Conservation (phyloP, 352 stramenopile genomes). For the Peronosclerospora sorghi region DNA sequence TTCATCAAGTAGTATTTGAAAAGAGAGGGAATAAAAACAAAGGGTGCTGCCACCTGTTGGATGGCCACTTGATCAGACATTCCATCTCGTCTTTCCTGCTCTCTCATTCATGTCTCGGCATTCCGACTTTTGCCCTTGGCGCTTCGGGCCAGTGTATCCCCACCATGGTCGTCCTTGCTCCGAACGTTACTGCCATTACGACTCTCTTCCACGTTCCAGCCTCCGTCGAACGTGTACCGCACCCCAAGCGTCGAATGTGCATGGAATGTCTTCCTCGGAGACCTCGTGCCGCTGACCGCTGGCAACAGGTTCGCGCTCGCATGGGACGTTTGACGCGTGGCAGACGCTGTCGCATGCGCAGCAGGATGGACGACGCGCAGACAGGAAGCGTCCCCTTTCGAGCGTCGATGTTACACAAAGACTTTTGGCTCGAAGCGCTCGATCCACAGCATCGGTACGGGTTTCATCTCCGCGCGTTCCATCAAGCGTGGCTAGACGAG, state of each 20-base stretch:
- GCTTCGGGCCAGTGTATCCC: too few relatives aligned
- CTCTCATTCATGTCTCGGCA: too few relatives aligned
- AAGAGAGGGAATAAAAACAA: too few relatives aligned
- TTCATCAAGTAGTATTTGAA: too few relatives aligned
- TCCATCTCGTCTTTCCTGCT: too few relatives aligned
- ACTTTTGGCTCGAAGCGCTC: constrained; percentile 69
- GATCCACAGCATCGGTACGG: constrained; percentile 67
- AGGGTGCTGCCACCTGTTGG: too few relatives aligned
- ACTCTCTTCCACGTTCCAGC: background rate
- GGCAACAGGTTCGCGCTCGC: constrained; percentile 21
- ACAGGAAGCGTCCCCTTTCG: constrained; percentile 1
- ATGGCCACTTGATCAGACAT: too few relatives aligned
- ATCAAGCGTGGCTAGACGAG: constrained; percentile 48
- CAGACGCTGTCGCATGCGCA: too few relatives aligned
- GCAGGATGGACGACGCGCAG: background rate
- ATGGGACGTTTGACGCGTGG: constrained; percentile 25
- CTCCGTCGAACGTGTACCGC: constrained; percentile 7
- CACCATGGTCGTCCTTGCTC: too few relatives aligned
- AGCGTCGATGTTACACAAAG: constrained; percentile 43
- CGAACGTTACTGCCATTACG: background rate
- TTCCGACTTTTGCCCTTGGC: background rate
- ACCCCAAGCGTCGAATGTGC: too few relatives aligned
- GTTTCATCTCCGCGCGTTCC: constrained; percentile 55
- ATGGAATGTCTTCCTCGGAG: too few relatives aligned
- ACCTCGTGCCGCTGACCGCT: constrained; percentile 5